Conservation (phyloP, 2,329 filamentous ascomycete genomes). For the Colletotrichum sidae region DNA sequence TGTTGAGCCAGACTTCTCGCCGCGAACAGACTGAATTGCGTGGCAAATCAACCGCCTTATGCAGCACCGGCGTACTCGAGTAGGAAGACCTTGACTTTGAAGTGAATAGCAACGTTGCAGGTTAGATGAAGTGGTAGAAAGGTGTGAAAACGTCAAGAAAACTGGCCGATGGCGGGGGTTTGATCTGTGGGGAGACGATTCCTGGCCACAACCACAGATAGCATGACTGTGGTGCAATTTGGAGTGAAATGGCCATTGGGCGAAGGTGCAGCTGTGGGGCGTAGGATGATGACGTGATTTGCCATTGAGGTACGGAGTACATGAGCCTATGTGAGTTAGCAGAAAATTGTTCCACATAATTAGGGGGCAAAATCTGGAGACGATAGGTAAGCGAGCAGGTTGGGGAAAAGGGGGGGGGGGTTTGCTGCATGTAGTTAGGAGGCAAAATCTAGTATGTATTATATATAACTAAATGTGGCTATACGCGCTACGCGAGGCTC, state of each 20-base stretch:
- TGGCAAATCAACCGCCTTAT: constrained; percentile 36
- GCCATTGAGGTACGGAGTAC: constrained; percentile 17
- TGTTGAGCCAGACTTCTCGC: constrained; percentile 39
- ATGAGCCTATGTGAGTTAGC: background rate
- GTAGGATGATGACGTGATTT: constrained; percentile 36
- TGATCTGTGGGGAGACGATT: constrained; percentile 16
- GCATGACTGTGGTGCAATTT: background rate
- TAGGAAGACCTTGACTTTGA: constrained; percentile 24
- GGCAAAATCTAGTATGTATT: too few species aligned
- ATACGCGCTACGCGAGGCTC: too few species aligned
- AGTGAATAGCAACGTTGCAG: background rate
- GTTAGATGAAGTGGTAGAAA: constrained; percentile 9
- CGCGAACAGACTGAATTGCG: constrained; percentile 38
- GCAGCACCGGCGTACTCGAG: constrained; percentile 40
- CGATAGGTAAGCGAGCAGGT: too few species aligned
- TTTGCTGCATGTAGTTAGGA: too few species aligned
- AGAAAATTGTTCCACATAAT: background rate
- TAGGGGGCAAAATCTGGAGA: background rate
- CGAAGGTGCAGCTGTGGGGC: constrained; percentile 20
- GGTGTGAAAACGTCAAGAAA: constrained; percentile 4
- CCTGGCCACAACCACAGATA: constrained; percentile 12
- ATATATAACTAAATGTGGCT: too few species aligned
- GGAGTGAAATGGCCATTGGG: background rate
- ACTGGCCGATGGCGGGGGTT: constrained; percentile 31
- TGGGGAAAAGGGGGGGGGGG: too few species aligned